phyloP scores from a whole-genome alignment of 2,329 filamentous ascomycete species.

The Xylaria sp. region DNA sequence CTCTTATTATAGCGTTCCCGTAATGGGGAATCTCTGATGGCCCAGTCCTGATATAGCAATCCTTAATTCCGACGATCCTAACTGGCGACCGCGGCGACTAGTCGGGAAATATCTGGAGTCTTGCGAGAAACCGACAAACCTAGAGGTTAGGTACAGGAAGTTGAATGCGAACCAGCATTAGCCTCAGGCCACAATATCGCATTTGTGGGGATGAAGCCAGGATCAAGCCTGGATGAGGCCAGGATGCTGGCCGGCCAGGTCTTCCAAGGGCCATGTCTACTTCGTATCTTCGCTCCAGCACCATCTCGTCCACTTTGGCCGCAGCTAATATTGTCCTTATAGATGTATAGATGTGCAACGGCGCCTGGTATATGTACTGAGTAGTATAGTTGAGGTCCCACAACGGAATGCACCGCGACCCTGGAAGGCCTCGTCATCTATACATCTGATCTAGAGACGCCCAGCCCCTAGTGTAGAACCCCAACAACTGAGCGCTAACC shows the following conservation, averaged over 20 bases:
- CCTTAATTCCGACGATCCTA: conserved; percentile 25
- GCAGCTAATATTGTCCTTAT: conserved; percentile 16
- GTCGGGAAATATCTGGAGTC: conserved; percentile 26
- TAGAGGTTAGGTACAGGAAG: conserved; percentile 1
- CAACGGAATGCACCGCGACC: conserved; percentile 18
- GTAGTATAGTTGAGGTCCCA: conserved; percentile 12
- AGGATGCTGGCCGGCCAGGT: conserved; percentile 12
- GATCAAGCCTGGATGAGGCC: conserved; percentile 9
- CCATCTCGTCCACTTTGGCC: conserved; percentile 14
- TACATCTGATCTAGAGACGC: conserved; percentile 21
- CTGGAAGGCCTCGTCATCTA: conserved; percentile 34
- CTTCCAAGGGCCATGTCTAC: conserved; percentile 13
- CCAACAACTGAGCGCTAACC: conserved; percentile 9
- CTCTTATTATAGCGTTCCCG: background rate
- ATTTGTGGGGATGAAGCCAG: conserved; percentile 19
- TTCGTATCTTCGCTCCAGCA: conserved; percentile 30
- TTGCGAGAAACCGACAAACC: conserved; percentile 14
- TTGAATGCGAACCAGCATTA: conserved; percentile 23
- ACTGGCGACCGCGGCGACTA: conserved; percentile 3
- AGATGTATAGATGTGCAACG: background rate
- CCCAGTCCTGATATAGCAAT: conserved; percentile 24
- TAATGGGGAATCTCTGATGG: background rate
- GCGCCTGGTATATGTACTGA: background rate
- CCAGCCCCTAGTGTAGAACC: conserved; percentile 14
- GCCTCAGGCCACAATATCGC: conserved; percentile 9